These are phyloP conservation scores for Colletotrichum abscissum DNA, from an alignment of 2,329 filamentous ascomycete genomes.

Conservation along the genomic window DNA sequence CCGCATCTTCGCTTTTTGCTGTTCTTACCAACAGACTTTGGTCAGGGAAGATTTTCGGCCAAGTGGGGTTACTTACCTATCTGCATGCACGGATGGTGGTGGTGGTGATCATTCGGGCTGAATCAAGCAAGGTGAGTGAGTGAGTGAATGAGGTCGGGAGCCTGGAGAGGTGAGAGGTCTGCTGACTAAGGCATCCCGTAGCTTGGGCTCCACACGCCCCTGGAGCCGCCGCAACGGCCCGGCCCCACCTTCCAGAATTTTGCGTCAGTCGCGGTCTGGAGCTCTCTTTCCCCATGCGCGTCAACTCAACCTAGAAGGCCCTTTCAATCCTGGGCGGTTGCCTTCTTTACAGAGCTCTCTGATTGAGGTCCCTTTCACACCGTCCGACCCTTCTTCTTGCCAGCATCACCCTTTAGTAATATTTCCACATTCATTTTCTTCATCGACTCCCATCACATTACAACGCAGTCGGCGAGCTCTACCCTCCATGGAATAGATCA, in stretches of 20 bases:
- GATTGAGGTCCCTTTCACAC: background rate
- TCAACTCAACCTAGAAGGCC: background rate
- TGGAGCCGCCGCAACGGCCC: background rate
- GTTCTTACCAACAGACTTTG: too few relatives aligned
- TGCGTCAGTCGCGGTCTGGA: conserved; percentile 33
- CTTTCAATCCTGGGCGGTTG: background rate
- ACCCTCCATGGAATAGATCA: background rate
- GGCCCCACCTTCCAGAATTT: conserved; percentile 32
- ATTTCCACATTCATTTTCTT: background rate
- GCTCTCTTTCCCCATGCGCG: conserved; percentile 15
- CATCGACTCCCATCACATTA: background rate
- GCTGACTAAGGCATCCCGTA: background rate
- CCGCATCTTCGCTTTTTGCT: conserved; percentile 10
- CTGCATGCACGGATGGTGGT: too few relatives aligned
- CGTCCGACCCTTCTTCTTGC: too few relatives aligned
- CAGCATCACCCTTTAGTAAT: background rate
- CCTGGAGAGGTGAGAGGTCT: background rate
- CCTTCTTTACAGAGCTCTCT: background rate
- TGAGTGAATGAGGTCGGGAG: background rate
- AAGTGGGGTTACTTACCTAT: too few relatives aligned
- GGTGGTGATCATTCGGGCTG: too few relatives aligned
- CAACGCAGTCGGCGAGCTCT: background rate
- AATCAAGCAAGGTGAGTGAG: too few relatives aligned
- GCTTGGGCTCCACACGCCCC: background rate
- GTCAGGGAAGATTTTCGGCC: too few relatives aligned